phyloP scores from a whole-genome alignment of 495 filamentous ascomycete genomes.

The Neurospora sp. region DNA sequence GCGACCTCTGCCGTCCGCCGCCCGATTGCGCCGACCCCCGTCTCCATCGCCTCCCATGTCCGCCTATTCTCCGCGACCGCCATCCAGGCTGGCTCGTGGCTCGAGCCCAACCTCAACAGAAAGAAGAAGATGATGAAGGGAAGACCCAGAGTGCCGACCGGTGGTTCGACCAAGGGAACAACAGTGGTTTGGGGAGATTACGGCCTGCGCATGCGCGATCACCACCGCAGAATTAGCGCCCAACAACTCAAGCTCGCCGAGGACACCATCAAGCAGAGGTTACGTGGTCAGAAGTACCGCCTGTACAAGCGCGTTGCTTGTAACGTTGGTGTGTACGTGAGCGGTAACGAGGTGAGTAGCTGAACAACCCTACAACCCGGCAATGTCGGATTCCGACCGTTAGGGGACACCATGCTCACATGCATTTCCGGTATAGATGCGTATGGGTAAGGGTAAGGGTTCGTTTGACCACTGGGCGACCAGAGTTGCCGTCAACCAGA shows the following conservation, averaged over 20 bases:
- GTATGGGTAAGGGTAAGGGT: constrained; percentile 99
- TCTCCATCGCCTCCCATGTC: constrained; percentile 19
- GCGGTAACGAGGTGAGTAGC: constrained; percentile 70
- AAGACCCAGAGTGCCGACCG: constrained; percentile 75
- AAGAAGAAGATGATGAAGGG: constrained; percentile 85
- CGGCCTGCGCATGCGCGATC: constrained; percentile 85
- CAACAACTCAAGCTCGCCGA: constrained; percentile 77
- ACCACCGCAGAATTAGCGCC: constrained; percentile 85
- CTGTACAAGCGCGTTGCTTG: constrained; percentile 84
- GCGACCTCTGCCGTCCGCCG: constrained; percentile 13
- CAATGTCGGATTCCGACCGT: background rate
- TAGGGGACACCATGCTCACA: constrained; percentile 8
- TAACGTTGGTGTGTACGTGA: constrained; percentile 90
- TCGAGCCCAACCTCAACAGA: constrained; percentile 64
- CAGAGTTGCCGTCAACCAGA: constrained; percentile 73
- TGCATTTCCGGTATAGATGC: constrained; percentile 34
- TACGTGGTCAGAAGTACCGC: constrained; percentile 86
- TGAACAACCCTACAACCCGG: background rate
- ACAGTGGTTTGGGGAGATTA: constrained; percentile 96
- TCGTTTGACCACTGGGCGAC: constrained; percentile 94
- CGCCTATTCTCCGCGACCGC: constrained; percentile 70
- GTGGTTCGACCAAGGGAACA: constrained; percentile 82
- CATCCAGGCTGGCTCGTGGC: constrained; percentile 55
- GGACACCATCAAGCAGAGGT: constrained; percentile 77
- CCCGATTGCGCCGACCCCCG: background rate